Percentiles rank a stretch among this genome's conserved stretches.
Evolutionary conservation across 1,284 basidiomycete genomes (phyloP).

Genomic region (Cronartium ribicola): DNA sequence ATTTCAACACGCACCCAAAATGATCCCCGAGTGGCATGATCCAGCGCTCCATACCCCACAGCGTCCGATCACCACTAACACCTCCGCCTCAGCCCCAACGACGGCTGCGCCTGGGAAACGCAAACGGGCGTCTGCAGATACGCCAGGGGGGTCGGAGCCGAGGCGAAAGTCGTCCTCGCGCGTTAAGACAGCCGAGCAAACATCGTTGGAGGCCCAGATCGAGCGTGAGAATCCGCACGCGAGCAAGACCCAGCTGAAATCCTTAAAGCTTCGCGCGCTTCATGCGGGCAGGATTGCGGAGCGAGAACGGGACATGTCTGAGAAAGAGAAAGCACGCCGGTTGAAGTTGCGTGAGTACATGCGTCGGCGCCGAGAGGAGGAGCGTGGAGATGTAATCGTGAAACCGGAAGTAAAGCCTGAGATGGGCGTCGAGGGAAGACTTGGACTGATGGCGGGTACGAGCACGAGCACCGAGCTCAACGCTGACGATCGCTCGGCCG

Average conservation of each 20-base stretch:
- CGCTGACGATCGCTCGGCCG: slow-evolving; percentile 24
- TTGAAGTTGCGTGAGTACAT: slow-evolving; percentile 37
- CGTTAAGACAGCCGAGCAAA: background rate
- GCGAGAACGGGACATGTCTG: slow-evolving; percentile 35
- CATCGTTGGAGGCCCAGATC: slow-evolving; percentile 22
- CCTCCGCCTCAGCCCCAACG: background rate
- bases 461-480: slow-evolving; percentile 4
- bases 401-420: background rate
- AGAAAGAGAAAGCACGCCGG: slow-evolving; percentile 28
- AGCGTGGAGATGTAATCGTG: slow-evolving; percentile 9
- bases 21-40: background rate
- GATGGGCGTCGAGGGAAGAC: background rate
- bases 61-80: background rate
- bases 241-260: slow-evolving; percentile 24
- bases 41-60: background rate
- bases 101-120: background rate
- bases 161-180: slow-evolving; percentile 1
- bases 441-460: background rate
- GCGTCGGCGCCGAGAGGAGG: slow-evolving; percentile 34
- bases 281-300: slow-evolving; percentile 32
- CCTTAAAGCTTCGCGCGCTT: slow-evolving; percentile 31
- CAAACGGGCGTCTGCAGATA: background rate
- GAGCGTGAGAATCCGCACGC: slow-evolving; percentile 21
- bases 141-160: background rate
- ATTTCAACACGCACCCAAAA: background rate